These are phyloP conservation scores for Trichoderma atroviride DNA, from an alignment of 2,329 filamentous ascomycete species.

Conservation along the genomic window DNA sequence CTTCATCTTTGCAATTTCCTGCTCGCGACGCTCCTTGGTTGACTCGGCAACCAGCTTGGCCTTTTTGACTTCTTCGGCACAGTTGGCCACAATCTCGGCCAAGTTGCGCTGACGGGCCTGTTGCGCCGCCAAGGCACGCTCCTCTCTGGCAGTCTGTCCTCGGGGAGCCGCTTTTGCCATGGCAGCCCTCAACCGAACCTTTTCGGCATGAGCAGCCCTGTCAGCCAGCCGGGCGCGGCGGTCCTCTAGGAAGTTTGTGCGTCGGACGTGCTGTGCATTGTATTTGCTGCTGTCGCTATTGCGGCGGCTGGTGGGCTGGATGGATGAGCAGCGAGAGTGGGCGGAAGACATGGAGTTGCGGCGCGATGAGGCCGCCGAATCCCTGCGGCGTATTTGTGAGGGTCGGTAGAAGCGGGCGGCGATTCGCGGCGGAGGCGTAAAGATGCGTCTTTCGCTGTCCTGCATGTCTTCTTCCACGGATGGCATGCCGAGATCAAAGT, in stretches of 20 bases:
- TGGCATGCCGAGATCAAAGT: slow-evolving; percentile 45
- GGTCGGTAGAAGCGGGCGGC: slow-evolving; percentile 77
- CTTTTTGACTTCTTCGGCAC: slow-evolving; percentile 79
- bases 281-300: slow-evolving; percentile 70
- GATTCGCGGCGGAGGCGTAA: slow-evolving; percentile 73
- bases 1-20: slow-evolving; percentile 69
- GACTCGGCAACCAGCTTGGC: slow-evolving; percentile 82
- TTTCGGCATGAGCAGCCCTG: slow-evolving; percentile 79
- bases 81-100: slow-evolving; percentile 78
- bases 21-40: slow-evolving; percentile 78
- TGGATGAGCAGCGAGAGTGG: slow-evolving; percentile 68
- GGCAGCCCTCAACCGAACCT: slow-evolving; percentile 76
- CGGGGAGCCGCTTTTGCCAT: slow-evolving; percentile 70
- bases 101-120: slow-evolving; percentile 78
- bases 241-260: slow-evolving; percentile 78
- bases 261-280: slow-evolving; percentile 76
- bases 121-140: slow-evolving; percentile 75
- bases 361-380: slow-evolving; percentile 76
- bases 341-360: slow-evolving; percentile 78
- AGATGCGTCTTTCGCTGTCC: slow-evolving; percentile 42
- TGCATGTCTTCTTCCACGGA: slow-evolving; percentile 43
- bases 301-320: slow-evolving; percentile 54
- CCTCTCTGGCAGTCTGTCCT: slow-evolving; percentile 69
- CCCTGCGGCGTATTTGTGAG: slow-evolving; percentile 67
- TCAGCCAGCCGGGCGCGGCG: slow-evolving; percentile 79